Evolutionary conservation across 805 yeast species (phyloP), one percentile per base, ranked within the genome.

Genomic region (Pichia kluyveri): DNA sequence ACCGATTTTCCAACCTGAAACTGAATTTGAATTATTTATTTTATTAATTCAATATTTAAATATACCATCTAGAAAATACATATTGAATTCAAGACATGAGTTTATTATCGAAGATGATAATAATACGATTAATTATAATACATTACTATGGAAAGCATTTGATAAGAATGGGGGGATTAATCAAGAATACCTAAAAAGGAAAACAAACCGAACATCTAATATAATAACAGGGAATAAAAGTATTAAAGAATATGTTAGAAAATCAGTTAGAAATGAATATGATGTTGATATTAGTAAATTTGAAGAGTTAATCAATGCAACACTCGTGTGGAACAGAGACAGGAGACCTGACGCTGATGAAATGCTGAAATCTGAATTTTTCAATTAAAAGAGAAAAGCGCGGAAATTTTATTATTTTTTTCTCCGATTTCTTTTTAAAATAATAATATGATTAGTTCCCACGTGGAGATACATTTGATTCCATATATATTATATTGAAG

Each of bases 21-120:
- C 70, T 48, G 82, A 78, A 52, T 59, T 66, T 31, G 79, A 75
- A 41, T 72, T 77, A 42, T 56, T 76, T 32, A 70, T 72, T 1
- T 59, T 64, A 19, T 67, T 70, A 11, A 44, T 75, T 4, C 50
- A 73, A 43, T 54, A 69, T 41, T 68, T 76, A 52, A 82, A 81
- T 1, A 61, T 69, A 1, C 82, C 82, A 0, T 60, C 68, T 7
- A 62, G 69, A 59, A 46, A 61, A 3, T 62, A 69, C 5, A 68
- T 81, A 3, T 27, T 65, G 14, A 54, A 60, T 9, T 62, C 74
- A 47, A 60, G 82, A 38, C 59, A 67, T 8, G 68, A 65, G 9
- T 32, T 32, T 8, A 15, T 12, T 12, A 48, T 79, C 6, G 43
- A 59, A 14, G 53, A 55, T 14, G 50, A 60, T 49, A 34, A 19